These are phyloP conservation scores for Monosporozyma aquatica DNA, from an alignment of 805 yeast species.

Conservation along the genomic window DNA sequence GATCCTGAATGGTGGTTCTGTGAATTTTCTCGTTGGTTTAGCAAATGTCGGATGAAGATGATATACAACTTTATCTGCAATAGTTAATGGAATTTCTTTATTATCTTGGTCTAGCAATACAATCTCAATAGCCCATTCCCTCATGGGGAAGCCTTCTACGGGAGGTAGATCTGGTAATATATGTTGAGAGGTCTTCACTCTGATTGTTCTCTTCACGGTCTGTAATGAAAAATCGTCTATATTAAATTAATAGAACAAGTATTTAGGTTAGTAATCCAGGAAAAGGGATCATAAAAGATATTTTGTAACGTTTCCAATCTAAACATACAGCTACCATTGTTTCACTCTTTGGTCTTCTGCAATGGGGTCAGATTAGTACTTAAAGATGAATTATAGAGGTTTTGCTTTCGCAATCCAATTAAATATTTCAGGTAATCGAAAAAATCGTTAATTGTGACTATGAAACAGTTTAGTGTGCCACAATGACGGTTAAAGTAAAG, in stretches of 20 bases:
- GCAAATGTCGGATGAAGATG: constrained; percentile 91
- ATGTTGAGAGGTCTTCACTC: constrained; percentile 80
- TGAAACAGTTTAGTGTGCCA: neutral
- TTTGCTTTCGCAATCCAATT: too few relatives aligned
- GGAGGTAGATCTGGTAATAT: constrained; percentile 74
- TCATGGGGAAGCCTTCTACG: constrained; percentile 86
- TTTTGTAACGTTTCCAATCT: neutral
- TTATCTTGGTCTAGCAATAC: constrained; percentile 70
- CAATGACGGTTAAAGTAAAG: neutral
- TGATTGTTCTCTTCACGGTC: constrained; percentile 59
- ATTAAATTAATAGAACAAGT: too few relatives aligned
- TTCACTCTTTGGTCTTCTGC: too few relatives aligned
- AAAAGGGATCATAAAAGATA: too few relatives aligned
- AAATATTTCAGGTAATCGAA: neutral
- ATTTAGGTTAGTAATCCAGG: too few relatives aligned
- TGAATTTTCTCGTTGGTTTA: constrained; percentile 75
- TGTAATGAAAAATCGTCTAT: too few relatives aligned
- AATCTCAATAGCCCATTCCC: constrained; percentile 83
- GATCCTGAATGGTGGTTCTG: constrained; percentile 75
- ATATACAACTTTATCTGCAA: constrained; percentile 88
- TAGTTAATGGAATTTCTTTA: constrained; percentile 71
- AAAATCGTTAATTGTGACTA: neutral
- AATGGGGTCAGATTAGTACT: too few relatives aligned
- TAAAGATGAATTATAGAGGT: too few relatives aligned
- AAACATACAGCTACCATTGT: constrained; percentile 23